These are phyloP conservation scores for Chamaecyparis obtusa DNA, from an alignment of 75 land plant species.

Conservation along the genomic window DNA sequence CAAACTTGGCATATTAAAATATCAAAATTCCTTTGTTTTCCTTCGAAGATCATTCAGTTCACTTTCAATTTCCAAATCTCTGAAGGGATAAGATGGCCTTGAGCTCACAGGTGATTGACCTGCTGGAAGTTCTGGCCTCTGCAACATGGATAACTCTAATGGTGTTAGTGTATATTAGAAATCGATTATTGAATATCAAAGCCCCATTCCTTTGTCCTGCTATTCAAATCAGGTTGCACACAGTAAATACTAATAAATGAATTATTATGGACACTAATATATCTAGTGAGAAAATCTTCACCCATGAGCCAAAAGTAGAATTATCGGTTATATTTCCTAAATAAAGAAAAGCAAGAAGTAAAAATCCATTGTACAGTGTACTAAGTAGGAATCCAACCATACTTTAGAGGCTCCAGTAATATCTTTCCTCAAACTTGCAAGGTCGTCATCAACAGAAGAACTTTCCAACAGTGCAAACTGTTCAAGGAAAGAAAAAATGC, in stretches of 20 bases:
- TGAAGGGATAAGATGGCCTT: slow-evolving; percentile 55
- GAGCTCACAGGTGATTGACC: slow-evolving; percentile 68
- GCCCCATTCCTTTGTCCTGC: background rate
- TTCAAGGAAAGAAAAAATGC: background rate
- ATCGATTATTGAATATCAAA: background rate
- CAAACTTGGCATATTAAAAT: slow-evolving; percentile 9
- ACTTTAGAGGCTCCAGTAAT: slow-evolving; percentile 78
- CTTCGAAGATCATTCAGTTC: slow-evolving; percentile 83
- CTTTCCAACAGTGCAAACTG: slow-evolving; percentile 96
- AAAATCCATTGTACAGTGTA: background rate
- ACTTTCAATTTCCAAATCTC: slow-evolving; percentile 75
- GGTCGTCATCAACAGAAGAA: slow-evolving; percentile 91
- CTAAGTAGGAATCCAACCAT: background rate
- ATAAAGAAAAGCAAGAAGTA: background rate
- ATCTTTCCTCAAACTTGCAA: slow-evolving; percentile 82
- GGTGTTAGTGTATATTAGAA: background rate
- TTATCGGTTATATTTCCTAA: background rate
- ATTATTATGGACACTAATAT: background rate
- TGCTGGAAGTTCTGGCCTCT: slow-evolving; percentile 90
- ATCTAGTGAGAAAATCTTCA: background rate
- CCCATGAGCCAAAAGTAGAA: background rate
- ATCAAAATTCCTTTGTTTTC: slow-evolving; percentile 69
- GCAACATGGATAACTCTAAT: slow-evolving; percentile 1
- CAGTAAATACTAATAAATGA: background rate
- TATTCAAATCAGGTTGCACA: background rate